phyloP scores from a whole-genome alignment of 2,329 filamentous ascomycete genomes.

The Chaetomium sp. region DNA sequence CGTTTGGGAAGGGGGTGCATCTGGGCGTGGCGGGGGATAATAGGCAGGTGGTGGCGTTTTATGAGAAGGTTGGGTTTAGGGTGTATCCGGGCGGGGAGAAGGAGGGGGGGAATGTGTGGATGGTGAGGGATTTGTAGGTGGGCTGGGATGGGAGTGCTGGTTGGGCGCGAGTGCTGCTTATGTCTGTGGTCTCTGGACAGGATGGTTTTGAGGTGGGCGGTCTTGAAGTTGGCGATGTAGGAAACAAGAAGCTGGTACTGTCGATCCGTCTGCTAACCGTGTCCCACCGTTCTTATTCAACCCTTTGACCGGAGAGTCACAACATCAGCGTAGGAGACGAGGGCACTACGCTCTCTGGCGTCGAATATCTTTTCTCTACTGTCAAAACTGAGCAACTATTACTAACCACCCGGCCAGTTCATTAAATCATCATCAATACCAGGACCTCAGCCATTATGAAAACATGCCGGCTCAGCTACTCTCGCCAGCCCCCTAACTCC shows the following conservation, averaged over 20 bases:
- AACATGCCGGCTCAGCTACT: background rate
- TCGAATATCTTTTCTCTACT: background rate
- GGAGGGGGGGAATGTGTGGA: constrained; percentile 44
- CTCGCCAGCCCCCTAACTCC: background rate
- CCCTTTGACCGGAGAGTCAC: background rate
- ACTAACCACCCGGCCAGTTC: background rate
- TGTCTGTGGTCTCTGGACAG: background rate
- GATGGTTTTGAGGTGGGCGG: background rate
- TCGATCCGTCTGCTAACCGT: background rate
- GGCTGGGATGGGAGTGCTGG: background rate
- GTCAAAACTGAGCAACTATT: background rate
- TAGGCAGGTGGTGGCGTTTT: constrained; percentile 51
- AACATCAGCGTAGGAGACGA: too few relatives aligned
- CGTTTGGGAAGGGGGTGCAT: constrained; percentile 45
- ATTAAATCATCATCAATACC: background rate
- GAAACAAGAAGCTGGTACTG: background rate
- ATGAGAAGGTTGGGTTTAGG: constrained; percentile 51
- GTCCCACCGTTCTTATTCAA: background rate
- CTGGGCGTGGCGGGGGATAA: constrained; percentile 52
- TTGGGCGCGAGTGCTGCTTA: background rate
- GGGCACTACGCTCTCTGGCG: background rate
- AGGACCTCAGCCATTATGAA: background rate
- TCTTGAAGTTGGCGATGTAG: background rate
- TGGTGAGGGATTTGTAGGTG: constrained; percentile 45
- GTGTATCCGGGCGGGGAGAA: constrained; percentile 42